Base-by-base conservation (phyloP, 257 asterid genomes). In the Buddleja alternifolia region DNA sequence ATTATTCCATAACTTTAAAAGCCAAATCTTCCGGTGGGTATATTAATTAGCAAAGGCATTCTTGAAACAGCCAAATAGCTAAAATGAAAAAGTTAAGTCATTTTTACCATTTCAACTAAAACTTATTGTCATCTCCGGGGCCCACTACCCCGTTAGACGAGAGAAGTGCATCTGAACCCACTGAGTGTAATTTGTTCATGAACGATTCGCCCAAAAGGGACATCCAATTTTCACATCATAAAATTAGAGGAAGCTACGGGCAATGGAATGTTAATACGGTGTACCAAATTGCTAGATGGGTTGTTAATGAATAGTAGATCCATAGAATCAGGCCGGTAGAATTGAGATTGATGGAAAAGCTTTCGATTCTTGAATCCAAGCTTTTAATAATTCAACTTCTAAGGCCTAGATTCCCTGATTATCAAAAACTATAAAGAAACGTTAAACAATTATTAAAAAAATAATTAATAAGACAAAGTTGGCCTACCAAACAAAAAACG, bases 51-150 rank as follows among this genome's bases (percentile, higher is more conserved):
- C n/a, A n/a, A n/a, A n/a, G n/a, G n/a, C n/a, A n/a, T n/a, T n/a
- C n/a, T n/a, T n/a, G n/a, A n/a, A 23, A 23, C 24, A 14, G 32
- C 51, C 36, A 25, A 37, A 62, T 45, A 40, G 25, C 59, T 23
- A 56, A 32, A 6, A 29, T 12, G 11, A 47, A 37, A 66, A 71
- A 41, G 11, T 50, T 25, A 21, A 52, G 16, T 29, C 55, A 70
- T n/a, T 50, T 48, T 51, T 17, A 70, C 68, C 55, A 16, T 45
- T 24, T 60, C 4, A 19, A 37, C 34, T 29, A 29, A n/a, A 29
- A 29, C 34, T 29, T 29, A 2, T 2, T 1, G 34, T 29, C n/a
- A n/a, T n/a, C n/a, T n/a, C n/a, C n/a, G n/a, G n/a, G n/a, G n/a
- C n/a, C n/a, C n/a, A n/a, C n/a, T n/a, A n/a, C n/a, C n/a, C n/a